Percentiles rank a stretch among this genome's conserved stretches.
These are phyloP conservation scores for Hansenula lynferdii DNA, from an alignment of 1,139 yeast species.

Conservation along the genomic window DNA sequence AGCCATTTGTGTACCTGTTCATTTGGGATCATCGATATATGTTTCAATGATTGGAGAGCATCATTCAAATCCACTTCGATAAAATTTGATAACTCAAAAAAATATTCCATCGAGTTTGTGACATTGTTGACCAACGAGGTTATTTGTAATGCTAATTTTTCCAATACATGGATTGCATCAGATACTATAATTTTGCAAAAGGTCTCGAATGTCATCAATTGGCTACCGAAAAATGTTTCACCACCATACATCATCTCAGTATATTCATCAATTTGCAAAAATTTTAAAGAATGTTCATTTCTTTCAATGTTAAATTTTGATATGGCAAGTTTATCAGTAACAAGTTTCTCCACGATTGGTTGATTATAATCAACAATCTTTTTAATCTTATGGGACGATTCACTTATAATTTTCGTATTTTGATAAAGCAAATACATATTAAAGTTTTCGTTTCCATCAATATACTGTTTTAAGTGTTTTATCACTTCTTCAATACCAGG, in stretches of 20 bases:
- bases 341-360: background rate
- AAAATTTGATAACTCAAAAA: slow-evolving; percentile 6
- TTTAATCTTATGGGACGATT: background rate
- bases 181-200: background rate
- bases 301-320: background rate
- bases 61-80: background rate
- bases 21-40: background rate
- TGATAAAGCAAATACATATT: background rate
- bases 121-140: slow-evolving; percentile 3
- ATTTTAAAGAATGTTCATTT: slow-evolving; percentile 1
- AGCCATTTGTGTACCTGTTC: too few relatives aligned
- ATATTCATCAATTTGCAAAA: background rate
- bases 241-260: background rate
- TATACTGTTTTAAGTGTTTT: background rate
- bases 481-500: background rate
- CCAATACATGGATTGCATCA: slow-evolving; percentile 1
- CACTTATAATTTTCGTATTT: background rate
- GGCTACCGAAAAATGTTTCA: background rate
- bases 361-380: background rate
- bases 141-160: background rate
- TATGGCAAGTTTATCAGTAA: background rate
- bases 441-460: background rate
- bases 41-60: background rate
- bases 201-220: background rate
- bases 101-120: slow-evolving; percentile 5